Percentiles rank a stretch among this genome's conserved stretches.
phyloP scores from a whole-genome alignment of 2,329 filamentous ascomycete species.

The Reticulascus tulasneorum region DNA sequence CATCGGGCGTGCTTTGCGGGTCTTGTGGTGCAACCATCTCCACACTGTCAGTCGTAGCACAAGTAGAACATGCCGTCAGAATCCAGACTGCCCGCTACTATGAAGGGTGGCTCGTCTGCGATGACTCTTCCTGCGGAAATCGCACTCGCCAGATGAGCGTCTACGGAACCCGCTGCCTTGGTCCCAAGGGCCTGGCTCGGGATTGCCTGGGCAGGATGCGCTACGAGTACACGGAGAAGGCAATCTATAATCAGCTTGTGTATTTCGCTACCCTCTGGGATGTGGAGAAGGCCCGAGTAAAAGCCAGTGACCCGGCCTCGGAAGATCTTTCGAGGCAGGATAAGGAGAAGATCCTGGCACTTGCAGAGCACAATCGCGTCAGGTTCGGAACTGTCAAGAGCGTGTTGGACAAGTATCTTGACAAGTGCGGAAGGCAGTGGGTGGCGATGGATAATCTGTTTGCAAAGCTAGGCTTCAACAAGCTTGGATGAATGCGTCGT shows the following conservation, averaged over 20 bases:
- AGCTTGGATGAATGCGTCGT: too few relatives aligned
- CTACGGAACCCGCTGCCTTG: conserved; percentile 85
- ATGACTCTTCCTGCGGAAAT: conserved; percentile 81
- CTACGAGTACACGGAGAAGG: conserved; percentile 84
- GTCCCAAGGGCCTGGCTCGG: conserved; percentile 76
- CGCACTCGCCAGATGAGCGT: conserved; percentile 90
- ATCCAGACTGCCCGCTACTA: conserved; percentile 80
- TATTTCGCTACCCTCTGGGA: conserved; percentile 86
- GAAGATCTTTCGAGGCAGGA: conserved; percentile 44
- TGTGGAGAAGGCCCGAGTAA: conserved; percentile 70
- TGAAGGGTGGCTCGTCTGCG: conserved; percentile 85
- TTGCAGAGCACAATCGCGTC: conserved; percentile 78
- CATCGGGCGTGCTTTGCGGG: conserved; percentile 69
- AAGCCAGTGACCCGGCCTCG: conserved; percentile 28
- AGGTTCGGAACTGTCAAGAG: conserved; percentile 73
- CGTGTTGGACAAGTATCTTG: conserved; percentile 78
- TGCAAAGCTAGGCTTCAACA: conserved; percentile 57
- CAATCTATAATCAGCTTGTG: conserved; percentile 89
- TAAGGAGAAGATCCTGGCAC: conserved; percentile 58
- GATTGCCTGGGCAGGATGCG: conserved; percentile 85
- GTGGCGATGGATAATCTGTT: conserved; percentile 91
- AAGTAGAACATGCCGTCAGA: conserved; percentile 82
- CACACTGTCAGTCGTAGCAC: conserved; percentile 73
- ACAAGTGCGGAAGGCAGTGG: conserved; percentile 88
- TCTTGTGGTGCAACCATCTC: conserved; percentile 63